Evolutionary conservation across 2,329 filamentous ascomycete species (phyloP).

Genomic region (Graphiopsis chlorocephala): DNA sequence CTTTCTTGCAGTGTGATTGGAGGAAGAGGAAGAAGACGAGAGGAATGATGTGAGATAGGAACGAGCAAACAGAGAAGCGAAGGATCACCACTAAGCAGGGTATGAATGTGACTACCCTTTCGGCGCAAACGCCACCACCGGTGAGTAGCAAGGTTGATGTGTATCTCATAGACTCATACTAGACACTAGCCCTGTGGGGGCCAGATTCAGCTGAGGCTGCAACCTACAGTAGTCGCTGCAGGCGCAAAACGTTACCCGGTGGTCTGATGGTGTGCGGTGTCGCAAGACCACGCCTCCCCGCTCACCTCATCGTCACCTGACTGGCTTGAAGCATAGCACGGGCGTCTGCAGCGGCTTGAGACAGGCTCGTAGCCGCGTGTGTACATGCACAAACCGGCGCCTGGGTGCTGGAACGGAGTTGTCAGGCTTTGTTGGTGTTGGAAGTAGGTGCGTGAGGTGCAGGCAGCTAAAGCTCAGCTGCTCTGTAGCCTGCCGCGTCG

Average conservation of each 20-base stretch:
- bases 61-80: not conserved
- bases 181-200: conserved; percentile 14
- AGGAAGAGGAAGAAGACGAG: not conserved
- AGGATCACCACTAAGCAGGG: conserved; percentile 2
- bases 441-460: not conserved
- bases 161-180: conserved; percentile 1
- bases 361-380: not conserved
- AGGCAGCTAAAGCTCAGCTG: conserved; percentile 13
- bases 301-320: not conserved
- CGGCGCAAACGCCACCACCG: conserved; percentile 7
- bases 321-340: not conserved
- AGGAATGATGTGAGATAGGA: not conserved
- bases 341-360: not conserved
- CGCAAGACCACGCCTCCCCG: conserved; percentile 3
- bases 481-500: not conserved
- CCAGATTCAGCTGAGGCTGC: conserved; percentile 16
- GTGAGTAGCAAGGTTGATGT: conserved; percentile 7
- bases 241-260: conserved; percentile 1
- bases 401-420: not conserved
- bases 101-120: conserved; percentile 3
- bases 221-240: conserved; percentile 10
- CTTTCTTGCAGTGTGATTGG: conserved; percentile 2
- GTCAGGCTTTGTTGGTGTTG: not conserved
- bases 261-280: conserved; percentile 8
- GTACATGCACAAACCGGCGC: not conserved